These are phyloP conservation scores for Calonectria pseudoreteaudii DNA, from an alignment of 2,329 filamentous ascomycete genomes.

Conservation along the genomic window DNA sequence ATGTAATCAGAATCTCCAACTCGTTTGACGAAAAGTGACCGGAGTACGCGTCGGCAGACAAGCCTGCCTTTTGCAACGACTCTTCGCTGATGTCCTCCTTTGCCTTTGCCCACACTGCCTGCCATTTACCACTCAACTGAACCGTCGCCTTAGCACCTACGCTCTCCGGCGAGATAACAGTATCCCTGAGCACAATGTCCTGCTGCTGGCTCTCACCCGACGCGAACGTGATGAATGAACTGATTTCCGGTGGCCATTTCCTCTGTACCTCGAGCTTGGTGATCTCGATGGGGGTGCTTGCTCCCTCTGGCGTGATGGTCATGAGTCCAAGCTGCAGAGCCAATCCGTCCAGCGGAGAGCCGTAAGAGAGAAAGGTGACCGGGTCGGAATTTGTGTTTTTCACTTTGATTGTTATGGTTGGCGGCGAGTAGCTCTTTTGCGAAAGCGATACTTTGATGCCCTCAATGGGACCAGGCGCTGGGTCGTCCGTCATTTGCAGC, in stretches of 20 bases:
- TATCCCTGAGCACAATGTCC: constrained; percentile 52
- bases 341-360: constrained; percentile 58
- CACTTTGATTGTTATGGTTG: constrained; percentile 51
- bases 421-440: constrained; percentile 49
- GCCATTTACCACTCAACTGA: constrained; percentile 53
- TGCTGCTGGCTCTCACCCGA: constrained; percentile 50
- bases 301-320: constrained; percentile 51
- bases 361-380: constrained; percentile 57
- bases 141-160: constrained; percentile 49
- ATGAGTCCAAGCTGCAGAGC: constrained; percentile 57
- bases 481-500: constrained; percentile 26
- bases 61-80: constrained; percentile 32
- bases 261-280: constrained; percentile 53
- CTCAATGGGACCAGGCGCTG: constrained; percentile 27
- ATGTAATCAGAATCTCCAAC: constrained; percentile 30
- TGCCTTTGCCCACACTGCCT: constrained; percentile 43
- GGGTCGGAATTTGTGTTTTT: constrained; percentile 53
- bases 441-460: constrained; percentile 49
- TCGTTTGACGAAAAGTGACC: constrained; percentile 38
- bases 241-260: constrained; percentile 54
- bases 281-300: constrained; percentile 49
- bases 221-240: constrained; percentile 53
- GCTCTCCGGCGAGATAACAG: constrained; percentile 49
- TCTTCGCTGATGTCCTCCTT: constrained; percentile 38
- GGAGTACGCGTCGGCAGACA: constrained; percentile 34